A percentile compares a stretch with the other conserved stretches of the same genome.
phyloP scores from a whole-genome alignment of 352 stramenopile genomes.

The Phytophthora capsici region DNA sequence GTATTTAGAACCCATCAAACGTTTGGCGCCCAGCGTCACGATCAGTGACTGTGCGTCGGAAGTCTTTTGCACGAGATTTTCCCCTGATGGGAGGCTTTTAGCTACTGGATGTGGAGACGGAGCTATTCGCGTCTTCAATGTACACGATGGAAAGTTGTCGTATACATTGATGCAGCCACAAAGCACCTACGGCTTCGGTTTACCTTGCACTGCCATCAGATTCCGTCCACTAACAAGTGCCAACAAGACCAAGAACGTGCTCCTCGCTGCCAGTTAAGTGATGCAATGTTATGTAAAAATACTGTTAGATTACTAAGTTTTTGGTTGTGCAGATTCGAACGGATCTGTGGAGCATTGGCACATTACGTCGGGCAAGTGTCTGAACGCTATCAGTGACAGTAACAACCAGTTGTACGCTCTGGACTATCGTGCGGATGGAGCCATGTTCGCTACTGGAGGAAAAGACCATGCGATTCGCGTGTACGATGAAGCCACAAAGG shows the following conservation, averaged over 20 bases:
- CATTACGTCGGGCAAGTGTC: conserved; percentile 92
- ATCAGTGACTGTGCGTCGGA: conserved; percentile 89
- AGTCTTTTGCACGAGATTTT: conserved; percentile 91
- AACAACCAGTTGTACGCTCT: conserved; percentile 92
- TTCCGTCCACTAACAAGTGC: conserved; percentile 81
- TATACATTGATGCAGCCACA: conserved; percentile 87
- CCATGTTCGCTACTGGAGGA: conserved; percentile 87
- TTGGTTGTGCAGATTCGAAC: conserved; percentile 72
- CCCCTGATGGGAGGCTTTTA: conserved; percentile 81
- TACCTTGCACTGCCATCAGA: conserved; percentile 84
- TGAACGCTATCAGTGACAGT: conserved; percentile 90
- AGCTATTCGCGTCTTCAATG: conserved; percentile 87
- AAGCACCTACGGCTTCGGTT: conserved; percentile 72
- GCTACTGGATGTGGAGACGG: conserved; percentile 87
- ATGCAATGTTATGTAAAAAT: not conserved
- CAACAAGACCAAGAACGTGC: conserved; percentile 92
- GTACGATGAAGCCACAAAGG: conserved; percentile 91
- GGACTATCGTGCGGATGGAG: conserved; percentile 87
- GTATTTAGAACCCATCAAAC: conserved; percentile 56
- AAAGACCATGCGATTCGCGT: conserved; percentile 88
- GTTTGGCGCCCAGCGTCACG: conserved; percentile 77
- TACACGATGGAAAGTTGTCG: conserved; percentile 74
- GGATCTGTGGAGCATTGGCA: conserved; percentile 93
- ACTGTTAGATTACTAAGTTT: not conserved
- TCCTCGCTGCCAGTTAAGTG: conserved; percentile 82